phyloP scores from a whole-genome alignment of 805 yeast species.

The Hanseniaspora clermontiae region DNA sequence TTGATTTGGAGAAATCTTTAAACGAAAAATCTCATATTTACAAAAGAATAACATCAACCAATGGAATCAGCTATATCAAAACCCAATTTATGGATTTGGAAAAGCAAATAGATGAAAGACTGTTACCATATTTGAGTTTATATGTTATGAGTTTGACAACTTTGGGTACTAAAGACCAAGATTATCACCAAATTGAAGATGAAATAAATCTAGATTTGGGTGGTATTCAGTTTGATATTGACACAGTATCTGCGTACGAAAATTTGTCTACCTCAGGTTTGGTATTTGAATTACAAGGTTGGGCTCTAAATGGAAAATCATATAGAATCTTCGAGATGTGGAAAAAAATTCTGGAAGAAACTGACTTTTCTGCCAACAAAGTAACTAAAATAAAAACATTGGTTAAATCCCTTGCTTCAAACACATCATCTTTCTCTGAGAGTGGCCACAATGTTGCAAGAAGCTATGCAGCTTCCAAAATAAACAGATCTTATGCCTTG shows the following conservation, averaged over 20 bases:
- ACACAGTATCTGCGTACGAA: conserved; percentile 45
- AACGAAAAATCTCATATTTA: conserved; percentile 26
- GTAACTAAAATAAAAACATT: conserved; percentile 55
- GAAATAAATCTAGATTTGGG: conserved; percentile 75
- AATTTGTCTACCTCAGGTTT: conserved; percentile 36
- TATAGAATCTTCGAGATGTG: conserved; percentile 51
- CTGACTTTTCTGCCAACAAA: conserved; percentile 48
- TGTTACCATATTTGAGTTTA: conserved; percentile 60
- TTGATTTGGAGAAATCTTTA: conserved; percentile 1
- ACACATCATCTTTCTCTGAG: conserved; percentile 68
- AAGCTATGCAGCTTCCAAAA: conserved; percentile 48
- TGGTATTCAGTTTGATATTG: conserved; percentile 55
- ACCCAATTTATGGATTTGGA: conserved; percentile 47
- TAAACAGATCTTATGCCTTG: conserved; percentile 48
- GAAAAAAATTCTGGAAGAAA: conserved; percentile 52
- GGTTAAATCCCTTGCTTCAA: conserved; percentile 61
- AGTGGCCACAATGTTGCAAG: conserved; percentile 79
- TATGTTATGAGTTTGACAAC: conserved; percentile 71
- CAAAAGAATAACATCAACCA: conserved; percentile 52
- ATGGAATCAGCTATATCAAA: conserved; percentile 68
- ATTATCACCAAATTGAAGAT: conserved; percentile 75
- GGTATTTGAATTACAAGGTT: conserved; percentile 49
- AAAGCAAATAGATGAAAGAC: conserved; percentile 41
- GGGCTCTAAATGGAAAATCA: conserved; percentile 55
- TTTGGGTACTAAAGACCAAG: conserved; percentile 62